Evolutionary conservation across 2,329 filamentous ascomycete species (phyloP).

Genomic region (Microcyclospora tardicrescens): DNA sequence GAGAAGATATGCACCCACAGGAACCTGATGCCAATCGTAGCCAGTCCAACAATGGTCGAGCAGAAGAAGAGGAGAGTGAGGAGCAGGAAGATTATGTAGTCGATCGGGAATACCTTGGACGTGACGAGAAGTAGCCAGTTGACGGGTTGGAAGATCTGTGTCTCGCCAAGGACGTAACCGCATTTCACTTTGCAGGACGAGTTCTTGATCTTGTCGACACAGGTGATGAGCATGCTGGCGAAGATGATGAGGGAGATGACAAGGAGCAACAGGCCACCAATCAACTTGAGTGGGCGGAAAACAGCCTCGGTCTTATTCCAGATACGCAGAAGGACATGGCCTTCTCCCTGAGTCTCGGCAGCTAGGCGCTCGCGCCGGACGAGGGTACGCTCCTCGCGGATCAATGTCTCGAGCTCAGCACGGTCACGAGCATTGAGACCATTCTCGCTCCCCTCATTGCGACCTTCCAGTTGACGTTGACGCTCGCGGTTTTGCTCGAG

Average conservation of each 20-base stretch:
- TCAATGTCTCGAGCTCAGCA: conserved; percentile 72
- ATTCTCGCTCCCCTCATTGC: conserved; percentile 61
- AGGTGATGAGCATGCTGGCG: conserved; percentile 87
- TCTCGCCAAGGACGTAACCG: conserved; percentile 77
- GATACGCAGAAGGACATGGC: conserved; percentile 56
- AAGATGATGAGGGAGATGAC: conserved; percentile 64
- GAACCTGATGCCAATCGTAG: conserved; percentile 83
- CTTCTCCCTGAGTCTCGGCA: conserved; percentile 66
- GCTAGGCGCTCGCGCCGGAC: conserved; percentile 80
- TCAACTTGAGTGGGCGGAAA: conserved; percentile 75
- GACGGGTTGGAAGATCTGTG: conserved; percentile 88
- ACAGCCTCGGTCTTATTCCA: conserved; percentile 75
- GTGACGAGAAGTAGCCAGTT: conserved; percentile 80
- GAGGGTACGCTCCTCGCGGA: conserved; percentile 83
- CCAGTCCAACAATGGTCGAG: conserved; percentile 75
- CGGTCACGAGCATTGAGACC: conserved; percentile 74
- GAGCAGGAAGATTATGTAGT: conserved; percentile 80
- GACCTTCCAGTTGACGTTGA: conserved; percentile 79
- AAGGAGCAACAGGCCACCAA: conserved; percentile 70
- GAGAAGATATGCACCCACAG: conserved; percentile 90
- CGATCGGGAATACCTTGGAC: conserved; percentile 73
- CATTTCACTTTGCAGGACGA: conserved; percentile 82
- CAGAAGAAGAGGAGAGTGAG: conserved; percentile 79
- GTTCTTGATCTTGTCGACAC: conserved; percentile 92
- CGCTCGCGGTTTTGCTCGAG: conserved; percentile 81